These are phyloP conservation scores for Coniochaeta ligniaria DNA, from an alignment of 2,329 filamentous ascomycete genomes.

Conservation along the genomic window DNA sequence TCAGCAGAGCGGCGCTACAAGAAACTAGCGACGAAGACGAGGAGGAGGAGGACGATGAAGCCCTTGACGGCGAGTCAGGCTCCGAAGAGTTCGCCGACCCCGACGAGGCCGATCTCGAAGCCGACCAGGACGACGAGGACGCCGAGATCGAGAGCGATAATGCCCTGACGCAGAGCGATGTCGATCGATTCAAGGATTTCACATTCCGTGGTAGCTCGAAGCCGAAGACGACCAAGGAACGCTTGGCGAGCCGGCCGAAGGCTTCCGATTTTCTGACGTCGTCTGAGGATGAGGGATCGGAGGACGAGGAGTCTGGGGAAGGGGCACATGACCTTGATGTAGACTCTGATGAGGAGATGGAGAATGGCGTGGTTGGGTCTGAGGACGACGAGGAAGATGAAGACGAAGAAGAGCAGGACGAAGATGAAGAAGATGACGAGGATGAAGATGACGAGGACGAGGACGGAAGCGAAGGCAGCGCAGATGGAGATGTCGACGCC, in stretches of 20 bases:
- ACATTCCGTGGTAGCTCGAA: slow-evolving; percentile 54
- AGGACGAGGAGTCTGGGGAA: slow-evolving; percentile 26
- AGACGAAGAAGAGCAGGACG: slow-evolving; percentile 21
- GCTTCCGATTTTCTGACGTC: slow-evolving; percentile 53
- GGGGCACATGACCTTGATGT: slow-evolving; percentile 20
- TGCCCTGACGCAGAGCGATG: slow-evolving; percentile 1
- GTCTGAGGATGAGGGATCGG: slow-evolving; percentile 33
- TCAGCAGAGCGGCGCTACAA: slow-evolving; percentile 63
- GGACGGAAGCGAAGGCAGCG: slow-evolving; percentile 21
- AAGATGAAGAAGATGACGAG: slow-evolving; percentile 25
- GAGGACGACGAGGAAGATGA: slow-evolving; percentile 25
- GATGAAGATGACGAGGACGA: slow-evolving; percentile 27
- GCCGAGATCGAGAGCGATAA: slow-evolving; percentile 36
- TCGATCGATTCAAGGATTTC: slow-evolving; percentile 57
- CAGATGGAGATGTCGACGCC: slow-evolving; percentile 19
- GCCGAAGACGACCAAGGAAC: slow-evolving; percentile 29
- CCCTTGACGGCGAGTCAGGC: slow-evolving; percentile 13
- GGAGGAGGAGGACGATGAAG: slow-evolving; percentile 16
- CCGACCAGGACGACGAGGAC: slow-evolving; percentile 48
- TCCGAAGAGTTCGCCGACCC: slow-evolving; percentile 44
- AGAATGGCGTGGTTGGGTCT: slow-evolving; percentile 15
- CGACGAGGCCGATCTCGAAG: slow-evolving; percentile 45
- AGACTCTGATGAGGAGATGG: slow-evolving; percentile 21
- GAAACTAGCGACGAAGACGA: slow-evolving; percentile 42
- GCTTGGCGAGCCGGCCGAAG: slow-evolving; percentile 25